These are phyloP conservation scores for Pseudotsuga menziesii DNA, from an alignment of 75 land plant genomes.

Conservation along the genomic window DNA sequence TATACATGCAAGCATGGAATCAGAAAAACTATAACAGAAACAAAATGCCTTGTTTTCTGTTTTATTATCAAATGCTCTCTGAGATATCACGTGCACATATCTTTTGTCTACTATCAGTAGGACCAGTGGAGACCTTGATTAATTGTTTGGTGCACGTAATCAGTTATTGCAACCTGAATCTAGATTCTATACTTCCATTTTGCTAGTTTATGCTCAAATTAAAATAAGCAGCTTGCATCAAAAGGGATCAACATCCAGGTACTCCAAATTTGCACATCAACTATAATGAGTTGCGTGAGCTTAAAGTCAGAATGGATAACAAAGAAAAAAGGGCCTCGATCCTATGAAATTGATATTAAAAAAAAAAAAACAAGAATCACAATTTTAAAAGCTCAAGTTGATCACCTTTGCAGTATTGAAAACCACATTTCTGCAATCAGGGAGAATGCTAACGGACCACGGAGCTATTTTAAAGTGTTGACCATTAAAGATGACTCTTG, in stretches of 20 bases:
- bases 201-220: neutral
- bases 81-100: neutral
- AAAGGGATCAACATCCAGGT: neutral
- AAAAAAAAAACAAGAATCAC: neutral
- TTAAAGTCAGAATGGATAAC: neutral
- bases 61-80: neutral
- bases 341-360: neutral
- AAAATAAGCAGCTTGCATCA: neutral
- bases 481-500: conserved; percentile 36
- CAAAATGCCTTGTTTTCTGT: neutral
- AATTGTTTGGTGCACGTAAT: neutral
- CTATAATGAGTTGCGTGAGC: neutral
- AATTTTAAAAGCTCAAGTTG: neutral
- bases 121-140: neutral
- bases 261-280: neutral
- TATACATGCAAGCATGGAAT: neutral
- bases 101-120: neutral
- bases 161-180: neutral
- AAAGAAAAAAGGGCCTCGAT: neutral
- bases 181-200: neutral
- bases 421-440: conserved; percentile 65
- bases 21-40: neutral
- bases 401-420: conserved; percentile 73
- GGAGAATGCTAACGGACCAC: conserved; percentile 89
- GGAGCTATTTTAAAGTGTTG: conserved; percentile 50